phyloP scores from a whole-genome alignment of 2,329 filamentous ascomycete species.

The Akanthomyces lecanii region DNA sequence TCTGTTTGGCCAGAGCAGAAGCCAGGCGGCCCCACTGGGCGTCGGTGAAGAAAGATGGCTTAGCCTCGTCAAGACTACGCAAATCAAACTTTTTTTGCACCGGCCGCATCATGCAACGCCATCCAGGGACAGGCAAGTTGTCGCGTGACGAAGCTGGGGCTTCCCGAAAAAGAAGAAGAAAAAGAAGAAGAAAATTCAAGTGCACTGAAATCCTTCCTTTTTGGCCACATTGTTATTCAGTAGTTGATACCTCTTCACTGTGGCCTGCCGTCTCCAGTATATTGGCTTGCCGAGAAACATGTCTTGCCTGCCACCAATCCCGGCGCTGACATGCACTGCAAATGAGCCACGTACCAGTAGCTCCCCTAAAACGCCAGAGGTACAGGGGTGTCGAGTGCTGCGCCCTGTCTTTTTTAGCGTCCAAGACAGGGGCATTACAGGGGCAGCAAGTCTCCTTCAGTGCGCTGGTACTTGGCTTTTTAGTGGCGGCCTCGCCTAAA shows the following conservation, averaged over 20 bases:
- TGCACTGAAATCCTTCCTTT: too few relatives aligned
- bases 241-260: not conserved
- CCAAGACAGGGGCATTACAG: too few relatives aligned
- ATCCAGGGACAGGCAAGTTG: not conserved
- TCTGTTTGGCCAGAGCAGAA: not conserved
- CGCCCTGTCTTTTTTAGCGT: not conserved
- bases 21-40: not conserved
- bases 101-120: not conserved
- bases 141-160: slow-evolving; percentile 11
- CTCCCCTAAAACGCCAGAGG: not conserved
- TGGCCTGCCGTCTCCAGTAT: not conserved
- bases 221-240: too few relatives aligned
- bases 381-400: not conserved
- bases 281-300: slow-evolving; percentile 1
- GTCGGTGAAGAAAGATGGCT: slow-evolving; percentile 11
- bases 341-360: too few relatives aligned
- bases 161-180: too few relatives aligned
- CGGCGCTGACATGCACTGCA: not conserved
- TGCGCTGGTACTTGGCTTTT: not conserved
- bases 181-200: not conserved
- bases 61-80: not conserved
- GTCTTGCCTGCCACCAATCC: not conserved
- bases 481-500: not conserved
- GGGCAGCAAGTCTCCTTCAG: slow-evolving; percentile 1
- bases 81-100: not conserved